A percentile compares a stretch with the other conserved stretches of the same genome.
Conservation (phyloP, 345 rosid genomes). For the Citrus trifoliata region DNA sequence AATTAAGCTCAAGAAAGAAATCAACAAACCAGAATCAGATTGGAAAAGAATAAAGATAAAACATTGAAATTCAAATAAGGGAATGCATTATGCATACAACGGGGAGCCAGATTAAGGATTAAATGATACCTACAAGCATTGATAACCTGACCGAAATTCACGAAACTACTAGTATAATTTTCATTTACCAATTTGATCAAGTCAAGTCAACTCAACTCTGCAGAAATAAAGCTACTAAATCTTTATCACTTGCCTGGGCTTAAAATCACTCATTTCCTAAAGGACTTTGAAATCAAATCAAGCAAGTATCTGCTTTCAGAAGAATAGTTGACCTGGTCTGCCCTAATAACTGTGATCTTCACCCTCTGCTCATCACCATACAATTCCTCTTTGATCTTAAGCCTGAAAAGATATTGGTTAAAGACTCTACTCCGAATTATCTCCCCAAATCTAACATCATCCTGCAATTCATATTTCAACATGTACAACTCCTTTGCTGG, state of each 20-base stretch:
- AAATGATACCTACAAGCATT: background rate
- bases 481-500: slow-evolving; percentile 64
- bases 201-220: background rate
- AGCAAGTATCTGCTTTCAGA: slow-evolving; percentile 65
- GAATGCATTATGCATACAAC: too few species aligned
- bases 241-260: slow-evolving; percentile 19
- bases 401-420: slow-evolving; percentile 54
- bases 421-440: slow-evolving; percentile 51
- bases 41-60: too few species aligned
- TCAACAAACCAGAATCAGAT: too few species aligned
- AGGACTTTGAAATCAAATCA: slow-evolving; percentile 35
- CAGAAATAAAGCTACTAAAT: slow-evolving; percentile 4
- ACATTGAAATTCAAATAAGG: too few species aligned
- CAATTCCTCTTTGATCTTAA: slow-evolving; percentile 84
- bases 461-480: slow-evolving; percentile 59
- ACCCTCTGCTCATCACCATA: slow-evolving; percentile 83
- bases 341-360: slow-evolving; percentile 71
- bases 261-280: slow-evolving; percentile 15
- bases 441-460: slow-evolving; percentile 55
- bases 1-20: too few species aligned
- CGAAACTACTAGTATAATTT: background rate
- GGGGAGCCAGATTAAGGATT: background rate
- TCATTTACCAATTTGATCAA: background rate
- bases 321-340: slow-evolving; percentile 56
- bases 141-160: background rate